phyloP scores from a whole-genome alignment of 345 rosid genomes.

The Hibiscus mutabilis region DNA sequence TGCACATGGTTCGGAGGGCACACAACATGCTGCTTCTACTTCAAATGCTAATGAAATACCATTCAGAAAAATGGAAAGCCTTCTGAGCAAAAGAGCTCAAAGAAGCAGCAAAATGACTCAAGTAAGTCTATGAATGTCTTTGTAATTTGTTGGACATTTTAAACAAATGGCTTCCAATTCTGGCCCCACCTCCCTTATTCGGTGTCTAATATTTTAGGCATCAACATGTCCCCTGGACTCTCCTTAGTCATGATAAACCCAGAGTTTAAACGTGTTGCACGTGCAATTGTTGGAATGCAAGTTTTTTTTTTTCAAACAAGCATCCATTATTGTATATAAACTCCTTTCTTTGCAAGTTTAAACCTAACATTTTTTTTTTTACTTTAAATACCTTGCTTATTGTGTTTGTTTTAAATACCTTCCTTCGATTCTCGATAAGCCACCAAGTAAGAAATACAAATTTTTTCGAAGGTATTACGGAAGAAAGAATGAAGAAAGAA shows the following conservation, averaged over 20 bases:
- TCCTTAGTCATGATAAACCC: not conserved
- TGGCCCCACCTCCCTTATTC: too few species aligned
- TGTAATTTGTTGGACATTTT: not conserved
- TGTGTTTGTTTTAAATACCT: too few species aligned
- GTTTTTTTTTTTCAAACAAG: not conserved
- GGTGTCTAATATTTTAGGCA: too few species aligned
- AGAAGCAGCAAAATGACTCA: slow-evolving; percentile 43
- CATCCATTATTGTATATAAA: not conserved
- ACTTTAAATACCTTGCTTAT: too few species aligned
- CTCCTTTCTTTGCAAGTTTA: too few species aligned
- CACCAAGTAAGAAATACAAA: too few species aligned
- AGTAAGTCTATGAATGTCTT: slow-evolving; percentile 27
- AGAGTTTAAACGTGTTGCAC: not conserved
- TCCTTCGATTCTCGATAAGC: too few species aligned
- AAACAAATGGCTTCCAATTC: not conserved
- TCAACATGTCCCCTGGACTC: not conserved
- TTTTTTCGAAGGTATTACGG: too few species aligned
- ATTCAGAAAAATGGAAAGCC: slow-evolving; percentile 30
- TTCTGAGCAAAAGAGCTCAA: slow-evolving; percentile 33
- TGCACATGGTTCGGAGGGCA: slow-evolving; percentile 4
- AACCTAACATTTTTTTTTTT: too few species aligned
- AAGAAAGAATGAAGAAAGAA: too few species aligned
- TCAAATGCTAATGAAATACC: slow-evolving; percentile 3
- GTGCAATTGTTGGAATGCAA: not conserved
- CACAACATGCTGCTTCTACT: not conserved